Conservation (phyloP, 2,329 filamentous ascomycete species). For the Balansia obtecta region DNA sequence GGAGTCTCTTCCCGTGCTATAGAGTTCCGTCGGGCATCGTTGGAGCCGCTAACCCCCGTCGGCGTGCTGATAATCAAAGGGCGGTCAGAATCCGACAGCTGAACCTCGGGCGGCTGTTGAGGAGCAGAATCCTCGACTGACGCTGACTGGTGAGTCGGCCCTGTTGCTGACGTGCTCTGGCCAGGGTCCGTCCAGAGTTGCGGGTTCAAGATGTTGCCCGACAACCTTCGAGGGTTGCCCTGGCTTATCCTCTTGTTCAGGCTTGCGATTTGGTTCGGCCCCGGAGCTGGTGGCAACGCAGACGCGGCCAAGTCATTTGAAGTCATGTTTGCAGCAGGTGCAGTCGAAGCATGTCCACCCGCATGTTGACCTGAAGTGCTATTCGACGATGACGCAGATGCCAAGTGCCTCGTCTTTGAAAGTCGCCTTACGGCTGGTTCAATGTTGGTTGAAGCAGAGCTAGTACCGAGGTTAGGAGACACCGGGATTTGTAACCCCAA, state of each 20-base stretch:
- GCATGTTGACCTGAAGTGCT: conserved; percentile 8
- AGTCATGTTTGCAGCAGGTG: conserved; percentile 21
- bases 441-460: conserved; percentile 4
- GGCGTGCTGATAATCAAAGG: conserved; percentile 51
- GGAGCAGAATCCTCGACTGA: neutral
- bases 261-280: conserved; percentile 26
- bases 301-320: conserved; percentile 21
- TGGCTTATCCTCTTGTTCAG: conserved; percentile 25
- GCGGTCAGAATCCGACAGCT: conserved; percentile 28
- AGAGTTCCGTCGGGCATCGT: conserved; percentile 25
- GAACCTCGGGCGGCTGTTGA: neutral
- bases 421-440: conserved; percentile 16
- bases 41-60: conserved; percentile 39
- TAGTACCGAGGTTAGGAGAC: conserved; percentile 8
- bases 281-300: conserved; percentile 24
- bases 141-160: neutral
- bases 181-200: conserved; percentile 3
- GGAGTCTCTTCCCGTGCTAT: conserved; percentile 27
- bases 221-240: conserved; percentile 27
- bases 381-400: conserved; percentile 11
- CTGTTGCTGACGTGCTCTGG: neutral
- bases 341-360: conserved; percentile 28
- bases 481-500: conserved; percentile 19
- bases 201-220: conserved; percentile 24
- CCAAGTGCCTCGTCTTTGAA: conserved; percentile 28